Percentiles rank a stretch among this genome's conserved stretches.
These are phyloP conservation scores for Saccharomyces pastorianus DNA, from an alignment of 1,139 yeast species.

Conservation along the genomic window DNA sequence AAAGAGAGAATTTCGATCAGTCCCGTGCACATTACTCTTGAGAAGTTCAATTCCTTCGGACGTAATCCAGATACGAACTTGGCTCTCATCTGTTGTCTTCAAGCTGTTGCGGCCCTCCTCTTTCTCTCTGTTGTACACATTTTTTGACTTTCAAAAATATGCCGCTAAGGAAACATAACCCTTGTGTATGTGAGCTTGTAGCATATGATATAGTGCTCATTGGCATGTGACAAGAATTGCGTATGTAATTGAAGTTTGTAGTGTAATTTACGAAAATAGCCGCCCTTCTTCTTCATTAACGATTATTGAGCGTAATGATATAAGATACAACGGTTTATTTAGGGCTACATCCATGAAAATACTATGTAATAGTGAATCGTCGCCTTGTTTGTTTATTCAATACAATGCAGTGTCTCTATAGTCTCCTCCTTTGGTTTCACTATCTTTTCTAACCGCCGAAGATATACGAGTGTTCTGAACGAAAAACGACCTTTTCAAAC, in stretches of 20 bases:
- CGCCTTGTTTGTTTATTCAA: not conserved
- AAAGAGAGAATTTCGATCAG: not conserved
- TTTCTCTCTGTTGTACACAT: not conserved
- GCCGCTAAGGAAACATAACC: not conserved
- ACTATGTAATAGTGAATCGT: not conserved
- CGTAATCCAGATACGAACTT: not conserved
- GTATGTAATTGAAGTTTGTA: not conserved
- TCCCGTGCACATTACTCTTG: not conserved
- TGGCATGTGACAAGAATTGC: not conserved
- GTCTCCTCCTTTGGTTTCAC: not conserved
- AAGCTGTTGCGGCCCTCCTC: not conserved
- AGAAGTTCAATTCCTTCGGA: not conserved
- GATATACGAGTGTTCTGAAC: not conserved
- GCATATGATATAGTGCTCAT: not conserved
- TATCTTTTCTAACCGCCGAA: not conserved
- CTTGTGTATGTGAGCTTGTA: not conserved
- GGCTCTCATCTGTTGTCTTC: not conserved
- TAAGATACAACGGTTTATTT: too few relatives aligned
- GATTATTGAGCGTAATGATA: not conserved
- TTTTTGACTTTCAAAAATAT: not conserved
- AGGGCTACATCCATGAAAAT: not conserved
- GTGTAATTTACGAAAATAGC: not conserved
- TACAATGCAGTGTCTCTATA: not conserved
- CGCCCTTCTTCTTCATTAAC: not conserved
- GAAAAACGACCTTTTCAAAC: not conserved